Percentiles rank a stretch among this genome's conserved stretches.
phyloP scores from a whole-genome alignment of 1,284 basidiomycete genomes.

The Retiboletus flavoniger region DNA sequence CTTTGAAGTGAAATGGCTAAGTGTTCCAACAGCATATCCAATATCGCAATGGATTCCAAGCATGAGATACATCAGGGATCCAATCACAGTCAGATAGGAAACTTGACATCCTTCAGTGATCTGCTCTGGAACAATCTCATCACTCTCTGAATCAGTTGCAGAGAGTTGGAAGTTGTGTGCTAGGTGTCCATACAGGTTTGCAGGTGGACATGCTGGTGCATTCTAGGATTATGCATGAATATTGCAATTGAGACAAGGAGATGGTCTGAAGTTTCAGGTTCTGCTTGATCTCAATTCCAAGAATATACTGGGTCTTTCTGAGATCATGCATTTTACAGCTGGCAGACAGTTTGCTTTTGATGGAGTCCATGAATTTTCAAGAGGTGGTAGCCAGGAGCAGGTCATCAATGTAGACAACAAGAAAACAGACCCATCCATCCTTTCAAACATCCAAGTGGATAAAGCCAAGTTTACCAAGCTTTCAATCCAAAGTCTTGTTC shows the following conservation, averaged over 20 bases:
- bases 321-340: background rate
- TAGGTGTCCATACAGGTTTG: too few relatives aligned
- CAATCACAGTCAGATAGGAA: too few relatives aligned
- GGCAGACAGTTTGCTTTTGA: background rate
- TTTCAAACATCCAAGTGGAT: background rate
- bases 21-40: too few relatives aligned
- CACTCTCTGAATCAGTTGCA: too few relatives aligned
- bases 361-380: background rate
- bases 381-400: background rate
- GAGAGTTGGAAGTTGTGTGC: too few relatives aligned
- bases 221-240: background rate
- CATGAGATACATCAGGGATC: too few relatives aligned
- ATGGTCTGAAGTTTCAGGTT: background rate
- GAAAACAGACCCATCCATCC: background rate
- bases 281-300: background rate
- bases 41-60: too few relatives aligned
- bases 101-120: too few relatives aligned
- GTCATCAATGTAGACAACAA: background rate
- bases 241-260: constrained; percentile 1
- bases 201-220: background rate
- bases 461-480: too few relatives aligned
- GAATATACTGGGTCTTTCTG: background rate
- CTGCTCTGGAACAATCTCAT: too few relatives aligned
- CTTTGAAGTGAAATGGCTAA: too few relatives aligned
- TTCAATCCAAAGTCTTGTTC: too few relatives aligned